Percentiles rank a stretch among this genome's conserved stretches.
These are phyloP conservation scores for Aureobasidium namibiae DNA, from an alignment of 2,329 filamentous ascomycete genomes.

Conservation along the genomic window DNA sequence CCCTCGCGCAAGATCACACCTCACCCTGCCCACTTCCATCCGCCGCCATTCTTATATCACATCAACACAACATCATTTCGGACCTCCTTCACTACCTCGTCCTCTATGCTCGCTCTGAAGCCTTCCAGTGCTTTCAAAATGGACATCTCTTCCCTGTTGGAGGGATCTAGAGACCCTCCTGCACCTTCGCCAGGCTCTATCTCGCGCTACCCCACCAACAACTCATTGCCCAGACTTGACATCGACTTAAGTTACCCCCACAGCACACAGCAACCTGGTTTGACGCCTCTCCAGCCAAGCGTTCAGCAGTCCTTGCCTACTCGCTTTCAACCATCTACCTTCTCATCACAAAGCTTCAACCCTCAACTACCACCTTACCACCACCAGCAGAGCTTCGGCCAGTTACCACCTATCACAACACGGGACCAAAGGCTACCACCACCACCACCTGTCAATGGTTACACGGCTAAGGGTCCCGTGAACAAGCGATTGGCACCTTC, in stretches of 20 bases:
- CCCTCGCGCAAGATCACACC: background rate
- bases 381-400: slow-evolving; percentile 13
- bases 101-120: slow-evolving; percentile 34
- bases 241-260: background rate
- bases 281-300: slow-evolving; percentile 5
- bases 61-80: background rate
- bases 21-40: background rate
- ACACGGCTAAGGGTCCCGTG: background rate
- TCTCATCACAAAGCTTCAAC: slow-evolving; percentile 15
- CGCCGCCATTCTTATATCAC: too few relatives aligned
- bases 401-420: slow-evolving; percentile 6
- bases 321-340: slow-evolving; percentile 8
- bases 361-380: slow-evolving; percentile 23
- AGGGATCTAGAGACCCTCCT: slow-evolving; percentile 55
- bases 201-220: slow-evolving; percentile 21
- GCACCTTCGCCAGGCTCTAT: slow-evolving; percentile 51
- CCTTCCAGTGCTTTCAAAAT: slow-evolving; percentile 58
- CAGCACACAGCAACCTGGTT: background rate
- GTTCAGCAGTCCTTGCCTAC: slow-evolving; percentile 1
- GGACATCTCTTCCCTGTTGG: slow-evolving; percentile 90
- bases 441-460: slow-evolving; percentile 15
- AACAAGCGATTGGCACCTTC: slow-evolving; percentile 36
- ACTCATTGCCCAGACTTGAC: slow-evolving; percentile 6
- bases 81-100: background rate
- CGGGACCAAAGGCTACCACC: slow-evolving; percentile 15